These are phyloP conservation scores for Fusarium sp. DNA, from an alignment of 2,329 filamentous ascomycete genomes.

Conservation along the genomic window DNA sequence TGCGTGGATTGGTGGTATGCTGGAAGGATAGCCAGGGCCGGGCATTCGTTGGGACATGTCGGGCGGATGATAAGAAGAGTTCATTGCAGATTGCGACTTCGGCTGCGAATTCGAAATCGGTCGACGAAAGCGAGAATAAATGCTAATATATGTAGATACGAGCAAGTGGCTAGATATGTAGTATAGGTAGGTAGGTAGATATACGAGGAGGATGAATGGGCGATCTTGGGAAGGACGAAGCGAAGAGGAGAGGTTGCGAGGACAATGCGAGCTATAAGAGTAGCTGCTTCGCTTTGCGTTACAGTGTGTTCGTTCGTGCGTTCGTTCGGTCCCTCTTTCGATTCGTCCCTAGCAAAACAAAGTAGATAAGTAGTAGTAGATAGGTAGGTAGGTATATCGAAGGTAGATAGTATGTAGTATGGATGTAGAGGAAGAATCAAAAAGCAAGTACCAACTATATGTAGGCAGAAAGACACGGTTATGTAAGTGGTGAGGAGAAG, in stretches of 20 bases:
- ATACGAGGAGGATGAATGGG: background rate
- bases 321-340: constrained; percentile 2
- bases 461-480: background rate
- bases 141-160: constrained; percentile 6
- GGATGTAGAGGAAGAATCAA: constrained; percentile 1
- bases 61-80: constrained; percentile 48
- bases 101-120: background rate
- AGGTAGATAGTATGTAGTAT: background rate
- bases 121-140: constrained; percentile 1
- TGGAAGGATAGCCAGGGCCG: constrained; percentile 43
- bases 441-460: background rate
- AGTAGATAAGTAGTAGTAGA: background rate
- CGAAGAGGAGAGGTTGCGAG: constrained; percentile 13
- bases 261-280: constrained; percentile 36
- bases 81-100: constrained; percentile 42
- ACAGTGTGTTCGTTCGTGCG: background rate
- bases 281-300: constrained; percentile 14
- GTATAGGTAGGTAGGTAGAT: background rate
- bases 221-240: constrained; percentile 19
- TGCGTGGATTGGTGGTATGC: constrained; percentile 38
- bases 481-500: background rate
- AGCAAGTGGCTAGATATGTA: background rate
- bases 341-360: constrained; percentile 12
- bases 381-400: background rate
- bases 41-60: constrained; percentile 51